Base-by-base conservation (phyloP, 192 early-diverging fungal species). In the Rhizophagus prolifer region DNA sequence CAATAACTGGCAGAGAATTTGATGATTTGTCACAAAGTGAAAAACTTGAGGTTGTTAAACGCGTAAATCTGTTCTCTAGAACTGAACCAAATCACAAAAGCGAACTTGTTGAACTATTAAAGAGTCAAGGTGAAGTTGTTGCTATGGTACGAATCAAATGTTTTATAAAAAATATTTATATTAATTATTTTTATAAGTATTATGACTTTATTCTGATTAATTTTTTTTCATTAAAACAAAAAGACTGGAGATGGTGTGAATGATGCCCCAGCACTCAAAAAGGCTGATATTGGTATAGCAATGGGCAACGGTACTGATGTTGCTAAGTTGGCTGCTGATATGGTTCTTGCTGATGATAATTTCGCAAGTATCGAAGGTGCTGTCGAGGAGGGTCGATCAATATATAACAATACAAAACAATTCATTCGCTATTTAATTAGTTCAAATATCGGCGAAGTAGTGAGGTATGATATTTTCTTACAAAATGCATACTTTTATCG, bases 341-440 rank as follows among this genome's bases (percentile, higher is more conserved):
- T 99, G 96, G 94, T 98, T 28, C 86, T 99, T 36, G 94, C 96
- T 8, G 96, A 99, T 85, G 95, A 98, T 85, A 98, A 99, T 91
- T 99, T 99, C 90, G 91, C 96, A 31, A 98, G 96, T 41, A 98
- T 99, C 65, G 96, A 96, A 77, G 90, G 90, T 76, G 98, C 98
- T 14, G 97, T 99, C 12, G 95, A 97, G 78, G 97, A 99, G 85
- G 98, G 98, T 67, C 93, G 98, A 58, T 88, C 90, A 68, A 98
- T 99, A 81, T 99, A 97, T 90, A 94, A 95, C 84, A 99, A 99
- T 86, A 98, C 96, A 38, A 98, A 98, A 89, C 96, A 98, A 86
- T 98, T 99, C 65, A 98, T 98, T 83, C 94, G 96, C 36, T 98
- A 99, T 82, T 85, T 99, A 75, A 98, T 99, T 76, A 94, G 92